Percentiles rank a stretch among this genome's conserved stretches.
These are phyloP conservation scores for Orbilia blumenaviensis DNA, from an alignment of 2,329 filamentous ascomycete species.

Conservation along the genomic window DNA sequence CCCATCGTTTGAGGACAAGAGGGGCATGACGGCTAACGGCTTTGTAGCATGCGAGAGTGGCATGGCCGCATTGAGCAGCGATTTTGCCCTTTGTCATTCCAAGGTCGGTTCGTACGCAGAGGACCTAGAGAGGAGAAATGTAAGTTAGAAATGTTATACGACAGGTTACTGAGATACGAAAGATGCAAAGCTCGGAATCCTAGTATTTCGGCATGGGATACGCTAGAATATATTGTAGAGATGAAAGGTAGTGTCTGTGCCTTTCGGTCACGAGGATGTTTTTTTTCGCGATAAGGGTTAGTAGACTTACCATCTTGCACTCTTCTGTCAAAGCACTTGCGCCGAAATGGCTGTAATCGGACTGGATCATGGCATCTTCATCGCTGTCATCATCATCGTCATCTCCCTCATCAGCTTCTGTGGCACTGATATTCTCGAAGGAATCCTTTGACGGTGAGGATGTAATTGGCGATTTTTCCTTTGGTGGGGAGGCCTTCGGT, in stretches of 20 bases:
- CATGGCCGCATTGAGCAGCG: slow-evolving; percentile 91
- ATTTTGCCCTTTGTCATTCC: slow-evolving; percentile 99
- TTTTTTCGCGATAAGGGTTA: too few relatives aligned
- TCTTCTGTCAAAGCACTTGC: slow-evolving; percentile 53
- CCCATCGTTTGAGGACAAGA: slow-evolving; percentile 81
- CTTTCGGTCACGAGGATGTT: too few relatives aligned
- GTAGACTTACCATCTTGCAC: slow-evolving; percentile 56
- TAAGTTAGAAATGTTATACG: neutral
- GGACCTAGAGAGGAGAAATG: slow-evolving; percentile 55
- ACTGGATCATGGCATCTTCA: slow-evolving; percentile 53
- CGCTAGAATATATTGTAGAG: neutral
- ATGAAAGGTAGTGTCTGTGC: too few relatives aligned
- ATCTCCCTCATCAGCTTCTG: slow-evolving; percentile 39
- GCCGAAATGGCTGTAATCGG: slow-evolving; percentile 47
- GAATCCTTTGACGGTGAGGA: slow-evolving; percentile 38
- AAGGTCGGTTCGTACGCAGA: slow-evolving; percentile 91
- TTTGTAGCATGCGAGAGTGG: slow-evolving; percentile 98
- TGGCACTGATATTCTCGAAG: slow-evolving; percentile 53
- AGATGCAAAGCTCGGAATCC: too few relatives aligned
- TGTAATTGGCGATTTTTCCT: slow-evolving; percentile 15
- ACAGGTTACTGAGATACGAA: too few relatives aligned
- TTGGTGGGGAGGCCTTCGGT: neutral
- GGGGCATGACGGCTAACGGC: slow-evolving; percentile 70
- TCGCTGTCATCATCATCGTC: slow-evolving; percentile 55
- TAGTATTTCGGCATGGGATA: neutral